Conservation (phyloP, 1,139 yeast genomes). For the Suhomyces yuchorum region DNA sequence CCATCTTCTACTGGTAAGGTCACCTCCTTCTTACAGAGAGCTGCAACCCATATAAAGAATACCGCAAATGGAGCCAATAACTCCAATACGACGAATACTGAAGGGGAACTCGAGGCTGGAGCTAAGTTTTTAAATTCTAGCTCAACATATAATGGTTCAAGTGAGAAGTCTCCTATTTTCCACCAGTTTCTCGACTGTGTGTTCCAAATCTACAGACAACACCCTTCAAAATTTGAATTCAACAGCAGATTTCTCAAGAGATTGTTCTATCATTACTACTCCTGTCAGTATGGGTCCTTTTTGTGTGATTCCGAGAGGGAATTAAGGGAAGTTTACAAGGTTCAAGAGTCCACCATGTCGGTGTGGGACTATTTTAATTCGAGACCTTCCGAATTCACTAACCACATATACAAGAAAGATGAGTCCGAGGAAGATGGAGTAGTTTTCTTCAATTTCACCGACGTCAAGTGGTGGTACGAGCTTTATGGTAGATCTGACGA, state of each 20-base stretch:
- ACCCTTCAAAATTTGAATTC: constrained; percentile 76
- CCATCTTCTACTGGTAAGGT: constrained; percentile 16
- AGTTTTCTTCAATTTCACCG: constrained; percentile 65
- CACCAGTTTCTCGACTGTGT: constrained; percentile 92
- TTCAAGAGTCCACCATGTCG: constrained; percentile 59
- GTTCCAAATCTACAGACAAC: constrained; percentile 73
- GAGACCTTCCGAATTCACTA: constrained; percentile 68
- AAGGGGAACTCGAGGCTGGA: constrained; percentile 10
- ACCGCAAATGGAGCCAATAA: constrained; percentile 34
- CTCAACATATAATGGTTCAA: constrained; percentile 41
- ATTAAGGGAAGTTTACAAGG: constrained; percentile 33
- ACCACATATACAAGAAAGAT: constrained; percentile 45
- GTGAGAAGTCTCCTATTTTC: constrained; percentile 78
- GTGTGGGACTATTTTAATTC: constrained; percentile 95
- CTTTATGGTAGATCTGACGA: constrained; percentile 74
- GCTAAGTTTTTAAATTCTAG: constrained; percentile 19
- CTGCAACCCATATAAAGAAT: constrained; percentile 46
- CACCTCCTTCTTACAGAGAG: constrained; percentile 41
- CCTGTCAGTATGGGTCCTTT: constrained; percentile 95
- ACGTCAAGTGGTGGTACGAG: constrained; percentile 87
- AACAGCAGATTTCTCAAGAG: constrained; percentile 86
- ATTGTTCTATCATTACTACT: constrained; percentile 80
- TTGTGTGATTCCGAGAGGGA: constrained; percentile 75
- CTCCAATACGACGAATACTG: constrained; percentile 13
- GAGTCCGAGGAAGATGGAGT: constrained; percentile 49